Base-by-base conservation (phyloP, 2,329 filamentous ascomycete genomes). In the Aspergillus hortae region DNA sequence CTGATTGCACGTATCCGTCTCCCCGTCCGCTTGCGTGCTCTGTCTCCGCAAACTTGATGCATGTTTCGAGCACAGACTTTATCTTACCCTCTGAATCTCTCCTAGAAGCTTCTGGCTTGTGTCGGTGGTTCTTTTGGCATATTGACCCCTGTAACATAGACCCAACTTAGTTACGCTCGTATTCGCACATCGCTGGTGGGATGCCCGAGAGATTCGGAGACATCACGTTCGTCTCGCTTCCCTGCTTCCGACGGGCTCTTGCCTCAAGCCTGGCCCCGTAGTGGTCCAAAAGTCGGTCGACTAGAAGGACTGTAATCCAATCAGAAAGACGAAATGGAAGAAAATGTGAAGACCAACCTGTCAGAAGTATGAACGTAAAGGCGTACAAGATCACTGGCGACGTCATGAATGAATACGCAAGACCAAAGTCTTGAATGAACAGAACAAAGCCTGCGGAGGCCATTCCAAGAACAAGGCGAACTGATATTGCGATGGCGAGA, bases 361-460 rank as follows among this genome's bases (percentile, higher is more conserved):
- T 54, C 23, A 70, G 49, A 36, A 74, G 54, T 3, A 58, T 61
- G 25, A 70, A 52, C 3, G 64, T 67, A 45, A 68, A 68, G 10
- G 66, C 64, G 50, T 69, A 71, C 15, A 73, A 52, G 49, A 72
- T 72, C n/a, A 64, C 60, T 5, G 70, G 69, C 46, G 65, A 72
- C 10, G 67, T 73, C 70, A 73, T 73, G 54, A 71, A 73, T 3
- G 60, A 61, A 58, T 71, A 71, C 1, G 66, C 65, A 32, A 71
- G 55, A 33, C 63, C 52, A 50, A 71, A 71, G 55, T 69, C 53
- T 23, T 56, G 54, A 7, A 62, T 61, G 33, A 72, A 68, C 30
- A 60, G 61, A 23, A 66, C 59, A 17, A 71, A 54, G 30, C 64
- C 56, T 6, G 61, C 60, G 6, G 72, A 51, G 15, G 64, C 48